These are phyloP conservation scores for Magnaporthiopsis incrustans DNA, from an alignment of 2,329 filamentous ascomycete species.

Conservation along the genomic window DNA sequence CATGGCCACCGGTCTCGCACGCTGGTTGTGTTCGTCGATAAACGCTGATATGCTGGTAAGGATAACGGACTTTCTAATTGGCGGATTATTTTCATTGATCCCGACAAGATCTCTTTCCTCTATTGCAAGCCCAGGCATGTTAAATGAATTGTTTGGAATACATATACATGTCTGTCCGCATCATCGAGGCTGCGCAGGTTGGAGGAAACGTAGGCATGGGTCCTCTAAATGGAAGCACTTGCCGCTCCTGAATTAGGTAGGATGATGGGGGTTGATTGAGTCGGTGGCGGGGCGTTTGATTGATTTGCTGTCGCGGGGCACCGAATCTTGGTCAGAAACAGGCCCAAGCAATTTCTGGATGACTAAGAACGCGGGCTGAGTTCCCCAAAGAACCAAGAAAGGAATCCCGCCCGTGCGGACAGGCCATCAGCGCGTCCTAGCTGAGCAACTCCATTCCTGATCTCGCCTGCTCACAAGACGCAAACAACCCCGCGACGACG, in stretches of 20 bases:
- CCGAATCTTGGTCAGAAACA: neutral
- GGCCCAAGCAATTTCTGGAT: neutral
- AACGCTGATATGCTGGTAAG: neutral
- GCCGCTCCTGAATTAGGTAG: neutral
- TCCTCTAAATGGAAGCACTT: neutral
- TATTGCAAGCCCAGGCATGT: no score
- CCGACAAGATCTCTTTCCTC: no score
- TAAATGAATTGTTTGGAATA: no score
- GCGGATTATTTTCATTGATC: neutral
- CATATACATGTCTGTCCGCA: neutral
- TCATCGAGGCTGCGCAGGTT: neutral
- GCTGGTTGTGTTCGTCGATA: neutral
- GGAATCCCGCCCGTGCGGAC: neutral
- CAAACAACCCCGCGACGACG: neutral
- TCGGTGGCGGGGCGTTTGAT: neutral
- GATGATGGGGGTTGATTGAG: neutral
- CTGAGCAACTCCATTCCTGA: neutral
- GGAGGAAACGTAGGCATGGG: neutral
- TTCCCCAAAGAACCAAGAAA: neutral
- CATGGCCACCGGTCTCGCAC: no score
- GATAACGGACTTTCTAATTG: neutral
- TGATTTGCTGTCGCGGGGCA: neutral
- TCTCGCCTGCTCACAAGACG: neutral
- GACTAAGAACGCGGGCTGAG: neutral
- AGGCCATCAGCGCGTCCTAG: no score